Base-by-base conservation (phyloP, 148 eudicot species). In the Dianthus caryophyllus region DNA sequence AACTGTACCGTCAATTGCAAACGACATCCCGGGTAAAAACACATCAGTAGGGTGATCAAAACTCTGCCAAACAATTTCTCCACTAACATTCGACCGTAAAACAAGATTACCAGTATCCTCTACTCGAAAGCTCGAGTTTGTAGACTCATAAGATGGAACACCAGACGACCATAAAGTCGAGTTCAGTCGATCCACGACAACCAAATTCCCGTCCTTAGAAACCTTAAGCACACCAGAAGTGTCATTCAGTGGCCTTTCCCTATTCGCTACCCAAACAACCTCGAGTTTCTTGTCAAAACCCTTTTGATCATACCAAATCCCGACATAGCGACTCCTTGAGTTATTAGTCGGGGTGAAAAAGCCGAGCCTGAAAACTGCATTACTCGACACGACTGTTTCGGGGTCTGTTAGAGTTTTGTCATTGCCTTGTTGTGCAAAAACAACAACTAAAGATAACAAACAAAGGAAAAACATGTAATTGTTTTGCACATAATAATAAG, bases 201-300 rank as follows among this genome's bases (percentile, higher is more conserved):
- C 70, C 30, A 84, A 79, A 64, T 66, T 79, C 0, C 85, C 85
- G 63, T 79, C 69, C 7, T 65, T 52, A 0, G 65, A 51, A 2
- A 81, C 26, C 22, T 64, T 69, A 7, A 81, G 27, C 44, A 49
- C 70, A 38, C 84, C 87, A 39, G 72, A 60, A 39, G 75, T 64
- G 66, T 64, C 79, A 46, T 39, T 48, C 5, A 84, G 62, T 14
- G 87, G 84, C 13, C 24, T 71, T 2, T 75, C 76, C 50, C 83
- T 70, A 30, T 84, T 84, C 9, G 84, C 85, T 3, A 84, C 88
- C 88, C 85, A 84, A 1, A 73, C 70, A 15, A 81, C 71, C 25
- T 75, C 78, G 43, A 55, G 15, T 12, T 21, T 21, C 8, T 21
- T 52, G 36, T 68, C 69, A 47, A 64, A 16, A 20, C 22, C 4